Evolutionary conservation across 192 early-diverging fungal species (phyloP).

Genomic region (Spizellomyces sp.): DNA sequence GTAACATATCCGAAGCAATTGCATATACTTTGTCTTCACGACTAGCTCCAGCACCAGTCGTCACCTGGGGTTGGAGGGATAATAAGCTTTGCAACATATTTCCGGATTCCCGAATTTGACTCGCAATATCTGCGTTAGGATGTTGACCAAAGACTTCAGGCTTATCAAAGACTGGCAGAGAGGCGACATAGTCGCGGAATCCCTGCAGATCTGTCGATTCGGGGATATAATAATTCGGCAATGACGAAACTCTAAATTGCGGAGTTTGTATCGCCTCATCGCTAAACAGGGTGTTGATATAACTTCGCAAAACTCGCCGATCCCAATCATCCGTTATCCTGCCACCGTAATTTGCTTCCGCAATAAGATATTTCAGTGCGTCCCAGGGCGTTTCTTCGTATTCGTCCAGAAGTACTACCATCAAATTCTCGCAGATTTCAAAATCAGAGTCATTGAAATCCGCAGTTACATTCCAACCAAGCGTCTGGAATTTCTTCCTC

Average conservation of each 20-base stretch:
- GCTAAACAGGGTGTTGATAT: conserved; percentile 59
- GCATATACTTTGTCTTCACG: conserved; percentile 58
- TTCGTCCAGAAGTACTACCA: conserved; percentile 60
- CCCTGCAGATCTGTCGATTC: conserved; percentile 43
- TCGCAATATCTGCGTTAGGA: conserved; percentile 65
- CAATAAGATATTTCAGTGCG: conserved; percentile 65
- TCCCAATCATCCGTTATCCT: conserved; percentile 68
- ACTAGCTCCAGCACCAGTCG: conserved; percentile 38
- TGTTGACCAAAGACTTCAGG: conserved; percentile 71
- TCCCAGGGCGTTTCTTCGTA: conserved; percentile 64
- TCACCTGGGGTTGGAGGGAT: conserved; percentile 57
- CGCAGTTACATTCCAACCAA: conserved; percentile 64
- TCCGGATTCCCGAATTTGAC: conserved; percentile 59
- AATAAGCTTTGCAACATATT: conserved; percentile 52
- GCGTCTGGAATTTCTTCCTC: conserved; percentile 63
- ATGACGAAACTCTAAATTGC: conserved; percentile 51
- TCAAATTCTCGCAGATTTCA: conserved; percentile 62
- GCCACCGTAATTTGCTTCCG: conserved; percentile 68
- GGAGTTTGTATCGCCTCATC: conserved; percentile 56
- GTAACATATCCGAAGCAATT: conserved; percentile 51
- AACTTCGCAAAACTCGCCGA: conserved; percentile 56
- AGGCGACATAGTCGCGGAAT: conserved; percentile 54
- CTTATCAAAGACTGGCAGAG: conserved; percentile 57
- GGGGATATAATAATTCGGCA: conserved; percentile 58
- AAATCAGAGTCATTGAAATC: conserved; percentile 71